These are phyloP conservation scores for Aspergillus fumigatiaffinis DNA, from an alignment of 2,329 filamentous ascomycete species.

Conservation along the genomic window DNA sequence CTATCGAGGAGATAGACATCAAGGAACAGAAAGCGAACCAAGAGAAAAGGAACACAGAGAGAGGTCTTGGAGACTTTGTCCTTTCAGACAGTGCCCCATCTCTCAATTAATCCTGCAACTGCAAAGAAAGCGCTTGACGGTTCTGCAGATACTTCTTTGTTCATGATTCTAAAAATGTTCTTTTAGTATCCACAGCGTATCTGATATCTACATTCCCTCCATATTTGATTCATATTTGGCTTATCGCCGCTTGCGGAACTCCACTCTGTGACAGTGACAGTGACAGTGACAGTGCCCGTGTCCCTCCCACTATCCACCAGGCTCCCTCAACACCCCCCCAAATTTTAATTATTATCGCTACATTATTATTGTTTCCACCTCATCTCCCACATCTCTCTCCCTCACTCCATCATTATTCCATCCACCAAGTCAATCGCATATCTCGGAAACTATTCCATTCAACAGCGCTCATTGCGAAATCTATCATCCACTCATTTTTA, in stretches of 20 bases:
- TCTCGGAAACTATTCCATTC: constrained; percentile 16
- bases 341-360: background rate
- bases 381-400: constrained; percentile 11
- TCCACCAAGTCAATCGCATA: constrained; percentile 53
- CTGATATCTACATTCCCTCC: constrained; percentile 8
- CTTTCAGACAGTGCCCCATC: background rate
- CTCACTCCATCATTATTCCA: constrained; percentile 59
- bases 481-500: constrained; percentile 15
- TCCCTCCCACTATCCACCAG: background rate
- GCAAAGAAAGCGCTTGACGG: background rate
- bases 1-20: background rate
- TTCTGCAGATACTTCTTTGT: background rate
- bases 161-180: background rate
- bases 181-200: constrained; percentile 2
- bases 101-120: background rate
- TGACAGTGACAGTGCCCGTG: too few species aligned
- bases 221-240: constrained; percentile 4
- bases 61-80: background rate
- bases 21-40: background rate
- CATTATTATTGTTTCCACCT: background rate
- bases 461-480: constrained; percentile 20
- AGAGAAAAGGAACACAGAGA: background rate
- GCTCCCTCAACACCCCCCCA: background rate
- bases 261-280: background rate
- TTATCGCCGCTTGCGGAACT: background rate